Evolutionary conservation across 148 eudicot genomes (phyloP).

Genomic region (Drosera capensis): DNA sequence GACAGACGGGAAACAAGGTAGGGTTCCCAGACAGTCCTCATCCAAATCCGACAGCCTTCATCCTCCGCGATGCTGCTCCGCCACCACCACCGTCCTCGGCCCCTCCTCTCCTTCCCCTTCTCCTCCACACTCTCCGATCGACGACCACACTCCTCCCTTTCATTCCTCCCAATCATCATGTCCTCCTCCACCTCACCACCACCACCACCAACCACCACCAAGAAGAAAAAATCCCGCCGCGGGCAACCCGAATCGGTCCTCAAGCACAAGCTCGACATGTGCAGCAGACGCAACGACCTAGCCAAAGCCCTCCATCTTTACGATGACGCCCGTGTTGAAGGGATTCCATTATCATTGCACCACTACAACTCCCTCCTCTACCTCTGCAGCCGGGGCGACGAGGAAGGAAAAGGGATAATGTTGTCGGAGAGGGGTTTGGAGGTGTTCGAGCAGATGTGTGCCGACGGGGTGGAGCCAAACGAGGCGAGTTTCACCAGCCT

Average conservation of each 20-base stretch:
- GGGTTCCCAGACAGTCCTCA: too few relatives aligned
- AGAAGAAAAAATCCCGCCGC: constrained; percentile 21
- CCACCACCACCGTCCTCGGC: too few relatives aligned
- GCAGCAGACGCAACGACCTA: constrained; percentile 45
- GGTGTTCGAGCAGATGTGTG: constrained; percentile 55
- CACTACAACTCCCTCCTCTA: constrained; percentile 71
- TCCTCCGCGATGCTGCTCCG: too few relatives aligned
- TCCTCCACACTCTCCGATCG: too few relatives aligned
- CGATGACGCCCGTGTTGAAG: constrained; percentile 30
- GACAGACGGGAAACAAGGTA: too few relatives aligned
- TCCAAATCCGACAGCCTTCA: too few relatives aligned
- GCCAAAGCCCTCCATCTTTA: constrained; percentile 42
- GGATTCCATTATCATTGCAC: constrained; percentile 21
- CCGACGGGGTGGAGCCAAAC: constrained; percentile 47
- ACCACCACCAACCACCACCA: too few relatives aligned
- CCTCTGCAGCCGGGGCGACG: constrained; percentile 28
- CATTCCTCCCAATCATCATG: too few relatives aligned
- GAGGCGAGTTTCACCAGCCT: constrained; percentile 83
- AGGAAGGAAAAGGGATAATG: constrained; percentile 10
- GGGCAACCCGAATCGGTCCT: constrained; percentile 41
- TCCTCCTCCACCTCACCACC: too few relatives aligned
- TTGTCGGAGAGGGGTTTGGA: constrained; percentile 65
- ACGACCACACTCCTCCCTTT: too few relatives aligned
- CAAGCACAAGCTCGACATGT: constrained; percentile 36
- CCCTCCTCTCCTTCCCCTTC: too few relatives aligned